Conservation (phyloP, 2,329 filamentous ascomycete genomes). For the Colletotrichum gloeosporioides region DNA sequence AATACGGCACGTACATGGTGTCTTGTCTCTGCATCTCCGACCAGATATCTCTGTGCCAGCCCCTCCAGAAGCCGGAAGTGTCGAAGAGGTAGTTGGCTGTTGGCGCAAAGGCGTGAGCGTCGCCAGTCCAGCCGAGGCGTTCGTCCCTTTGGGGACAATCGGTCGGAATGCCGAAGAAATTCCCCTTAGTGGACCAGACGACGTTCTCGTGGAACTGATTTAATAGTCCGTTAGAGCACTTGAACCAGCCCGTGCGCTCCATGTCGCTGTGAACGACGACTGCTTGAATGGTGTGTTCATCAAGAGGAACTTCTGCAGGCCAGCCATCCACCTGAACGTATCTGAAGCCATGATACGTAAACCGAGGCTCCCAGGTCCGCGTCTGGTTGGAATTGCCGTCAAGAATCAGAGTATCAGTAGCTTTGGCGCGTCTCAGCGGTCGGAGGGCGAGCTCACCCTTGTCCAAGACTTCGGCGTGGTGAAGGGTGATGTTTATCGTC, state of each 20-base stretch:
- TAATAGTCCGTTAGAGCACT: conserved; percentile 54
- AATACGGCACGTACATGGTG: conserved; percentile 28
- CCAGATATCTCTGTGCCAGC: conserved; percentile 54
- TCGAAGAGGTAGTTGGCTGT: conserved; percentile 60
- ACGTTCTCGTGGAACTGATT: conserved; percentile 62
- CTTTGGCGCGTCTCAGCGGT: conserved; percentile 49
- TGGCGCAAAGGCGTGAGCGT: conserved; percentile 54
- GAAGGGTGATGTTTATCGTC: conserved; percentile 30
- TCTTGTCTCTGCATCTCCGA: conserved; percentile 29
- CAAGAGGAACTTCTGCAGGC: conserved; percentile 29
- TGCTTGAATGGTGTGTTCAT: conserved; percentile 26
- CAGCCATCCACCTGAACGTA: conserved; percentile 55
- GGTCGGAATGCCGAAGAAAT: conserved; percentile 62
- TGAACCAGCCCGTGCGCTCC: conserved; percentile 52
- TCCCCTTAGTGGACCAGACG: conserved; percentile 62
- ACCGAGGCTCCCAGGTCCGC: conserved; percentile 46
- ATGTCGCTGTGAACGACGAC: conserved; percentile 57
- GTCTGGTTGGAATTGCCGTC: conserved; percentile 14
- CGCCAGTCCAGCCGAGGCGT: conserved; percentile 59
- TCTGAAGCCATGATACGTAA: conserved; percentile 59
- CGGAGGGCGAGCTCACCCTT: conserved; percentile 43
- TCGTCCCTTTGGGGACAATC: conserved; percentile 64
- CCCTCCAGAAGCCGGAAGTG: conserved; percentile 51
- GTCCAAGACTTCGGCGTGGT: conserved; percentile 62
- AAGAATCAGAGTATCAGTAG: conserved; percentile 43